Base-by-base conservation (phyloP, 2,329 filamentous ascomycete genomes). In the Cryoendolithus antarcticus region DNA sequence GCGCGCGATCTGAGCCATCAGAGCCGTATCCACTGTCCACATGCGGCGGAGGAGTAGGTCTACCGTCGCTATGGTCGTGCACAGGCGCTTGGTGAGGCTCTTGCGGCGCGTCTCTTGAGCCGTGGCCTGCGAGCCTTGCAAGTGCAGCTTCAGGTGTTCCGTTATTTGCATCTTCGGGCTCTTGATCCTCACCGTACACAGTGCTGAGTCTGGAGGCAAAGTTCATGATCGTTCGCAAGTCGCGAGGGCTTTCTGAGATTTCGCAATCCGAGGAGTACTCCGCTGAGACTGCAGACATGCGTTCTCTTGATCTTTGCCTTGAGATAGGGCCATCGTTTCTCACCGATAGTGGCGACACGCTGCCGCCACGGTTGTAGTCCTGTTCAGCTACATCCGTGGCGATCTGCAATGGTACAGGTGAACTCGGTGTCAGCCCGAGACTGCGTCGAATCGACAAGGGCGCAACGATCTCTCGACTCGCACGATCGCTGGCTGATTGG, bases 11-110 rank as follows among this genome's bases (percentile, higher is more conserved):
- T 2, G 54, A 51, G 4, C 44, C 43, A 38, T 58, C 53, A 5
- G 58, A 59, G 28, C 48, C 52, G 37, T 61, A 61, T n/a, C 57
- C 56, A 38, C 58, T 60, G 39, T 61, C 58, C 9, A 42, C 42
- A 5, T 41, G 34, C 3, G 39, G 33, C 30, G 33, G 32, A n/a
- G 39, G 37, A 3, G 21, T 35, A 2, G 39, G 39, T 10, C 39
- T 27, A 27, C 24, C 24, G 24, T 15, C 10, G 12, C 9, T 28
- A 15, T 6, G 12, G 10, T 11, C 32, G 19, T 31, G 36, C 7
- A 32, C 29, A 11, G 31, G 12, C 9, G 37, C 37, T 27, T 29
- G 35, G n/a, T 35, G 8, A 9, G 8, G 13, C 34, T 12, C 13
- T 15, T 36, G n/a, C n/a, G 9, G 15, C 12, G 24, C 13, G n/a